These are phyloP conservation scores for Scalesia atractyloides DNA, from an alignment of 129 eudicot genomes.

Conservation along the genomic window DNA sequence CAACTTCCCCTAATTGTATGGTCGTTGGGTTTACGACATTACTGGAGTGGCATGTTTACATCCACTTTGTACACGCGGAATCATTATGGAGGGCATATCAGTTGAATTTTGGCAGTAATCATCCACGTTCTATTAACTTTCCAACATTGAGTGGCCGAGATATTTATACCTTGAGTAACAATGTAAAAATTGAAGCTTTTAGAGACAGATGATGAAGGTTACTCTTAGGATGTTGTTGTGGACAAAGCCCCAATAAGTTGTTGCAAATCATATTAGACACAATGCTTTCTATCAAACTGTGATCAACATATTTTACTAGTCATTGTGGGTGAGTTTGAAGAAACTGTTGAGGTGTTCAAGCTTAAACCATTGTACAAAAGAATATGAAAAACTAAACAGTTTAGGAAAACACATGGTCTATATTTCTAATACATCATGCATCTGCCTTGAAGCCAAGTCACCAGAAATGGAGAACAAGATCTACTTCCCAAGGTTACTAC, in stretches of 20 bases:
- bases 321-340: neutral
- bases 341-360: neutral
- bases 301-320: slow-evolving; percentile 2
- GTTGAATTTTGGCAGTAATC: neutral
- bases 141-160: neutral
- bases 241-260: neutral
- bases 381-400: neutral
- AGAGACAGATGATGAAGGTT: neutral
- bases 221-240: neutral
- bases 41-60: neutral
- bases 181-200: neutral
- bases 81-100: neutral
- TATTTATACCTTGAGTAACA: neutral
- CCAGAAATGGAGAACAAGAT: slow-evolving; percentile 1
- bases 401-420: slow-evolving; percentile 1
- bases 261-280: neutral
- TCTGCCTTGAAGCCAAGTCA: neutral
- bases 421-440: neutral
- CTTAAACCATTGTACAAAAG: neutral
- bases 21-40: neutral
- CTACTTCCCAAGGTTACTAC: neutral
- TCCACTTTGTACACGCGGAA: neutral
- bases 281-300: neutral
- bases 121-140: neutral
- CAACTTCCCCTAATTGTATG: slow-evolving; percentile 4